phyloP scores from a whole-genome alignment of 768 basidiomycete genomes.

The Saitozyma sp. region DNA sequence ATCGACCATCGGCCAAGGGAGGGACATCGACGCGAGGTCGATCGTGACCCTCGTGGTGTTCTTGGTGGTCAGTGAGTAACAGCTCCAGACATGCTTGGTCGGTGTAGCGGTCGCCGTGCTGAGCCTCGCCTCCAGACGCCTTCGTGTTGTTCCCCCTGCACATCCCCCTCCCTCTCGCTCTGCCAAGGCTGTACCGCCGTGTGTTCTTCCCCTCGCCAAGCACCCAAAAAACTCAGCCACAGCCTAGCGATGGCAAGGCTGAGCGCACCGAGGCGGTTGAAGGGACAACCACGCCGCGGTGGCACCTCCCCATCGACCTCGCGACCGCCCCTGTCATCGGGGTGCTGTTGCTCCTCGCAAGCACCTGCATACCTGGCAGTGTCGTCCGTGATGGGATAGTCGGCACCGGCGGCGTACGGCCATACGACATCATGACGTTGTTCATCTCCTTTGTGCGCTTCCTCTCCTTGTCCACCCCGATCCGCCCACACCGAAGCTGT shows the following conservation, averaged over 20 bases:
- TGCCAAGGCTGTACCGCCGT: neutral
- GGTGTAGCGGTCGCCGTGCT: neutral
- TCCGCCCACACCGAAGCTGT: neutral
- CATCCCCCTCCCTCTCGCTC: constrained; percentile 44
- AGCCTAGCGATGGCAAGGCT: neutral
- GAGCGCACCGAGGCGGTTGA: neutral
- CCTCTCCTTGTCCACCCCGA: neutral
- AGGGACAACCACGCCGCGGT: constrained; percentile 1
- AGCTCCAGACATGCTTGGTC: neutral
- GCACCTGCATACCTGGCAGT: constrained; percentile 52
- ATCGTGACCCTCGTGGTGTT: constrained; percentile 54
- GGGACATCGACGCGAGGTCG: constrained; percentile 44
- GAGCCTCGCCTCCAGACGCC: constrained; percentile 30
- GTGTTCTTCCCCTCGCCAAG: neutral
- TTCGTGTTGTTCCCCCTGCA: constrained; percentile 53
- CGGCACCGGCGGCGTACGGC: constrained; percentile 73
- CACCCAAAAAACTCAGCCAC: neutral
- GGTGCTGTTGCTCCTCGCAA: constrained; percentile 54
- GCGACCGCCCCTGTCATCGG: constrained; percentile 55
- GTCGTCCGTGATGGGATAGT: constrained; percentile 76
- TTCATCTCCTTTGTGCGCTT: constrained; percentile 73
- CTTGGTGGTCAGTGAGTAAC: constrained; percentile 52
- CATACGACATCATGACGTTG: constrained; percentile 88
- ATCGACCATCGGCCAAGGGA: constrained; percentile 7
- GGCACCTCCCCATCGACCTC: constrained; percentile 44